phyloP scores from a whole-genome alignment of 495 filamentous ascomycete species.

The Hyaloscypha variabilis region DNA sequence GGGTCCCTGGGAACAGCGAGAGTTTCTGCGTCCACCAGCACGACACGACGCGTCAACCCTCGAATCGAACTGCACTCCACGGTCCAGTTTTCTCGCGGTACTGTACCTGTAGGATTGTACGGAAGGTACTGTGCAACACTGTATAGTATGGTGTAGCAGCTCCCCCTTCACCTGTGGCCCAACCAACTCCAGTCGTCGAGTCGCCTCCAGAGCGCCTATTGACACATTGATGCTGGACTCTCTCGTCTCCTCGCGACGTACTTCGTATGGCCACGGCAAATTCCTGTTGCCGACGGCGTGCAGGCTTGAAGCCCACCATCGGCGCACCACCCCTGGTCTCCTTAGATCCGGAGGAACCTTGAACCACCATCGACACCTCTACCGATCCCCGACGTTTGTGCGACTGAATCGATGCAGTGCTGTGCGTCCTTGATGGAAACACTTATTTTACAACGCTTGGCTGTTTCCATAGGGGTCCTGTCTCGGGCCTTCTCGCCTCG shows the following conservation, averaged over 20 bases:
- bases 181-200: too few relatives aligned
- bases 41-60: too few relatives aligned
- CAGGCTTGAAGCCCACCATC: conserved; percentile 9
- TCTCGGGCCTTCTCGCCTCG: too few relatives aligned
- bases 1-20: too few relatives aligned
- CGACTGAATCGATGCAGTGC: not conserved
- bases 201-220: not conserved
- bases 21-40: too few relatives aligned
- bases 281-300: not conserved
- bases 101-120: too few relatives aligned
- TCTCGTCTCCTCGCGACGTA: not conserved
- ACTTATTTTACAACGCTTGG: not conserved
- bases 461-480: not conserved
- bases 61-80: too few relatives aligned
- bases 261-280: not conserved
- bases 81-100: too few relatives aligned
- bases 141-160: too few relatives aligned
- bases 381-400: conserved; percentile 3
- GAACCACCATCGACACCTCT: conserved; percentile 10
- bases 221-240: not conserved
- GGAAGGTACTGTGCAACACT: too few relatives aligned
- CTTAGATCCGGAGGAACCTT: conserved; percentile 8
- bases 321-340: conserved; percentile 2
- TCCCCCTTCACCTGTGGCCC: too few relatives aligned
- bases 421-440: too few relatives aligned